Base-by-base conservation (phyloP, 2,329 filamentous ascomycete species). In the Laburnicola sp. region DNA sequence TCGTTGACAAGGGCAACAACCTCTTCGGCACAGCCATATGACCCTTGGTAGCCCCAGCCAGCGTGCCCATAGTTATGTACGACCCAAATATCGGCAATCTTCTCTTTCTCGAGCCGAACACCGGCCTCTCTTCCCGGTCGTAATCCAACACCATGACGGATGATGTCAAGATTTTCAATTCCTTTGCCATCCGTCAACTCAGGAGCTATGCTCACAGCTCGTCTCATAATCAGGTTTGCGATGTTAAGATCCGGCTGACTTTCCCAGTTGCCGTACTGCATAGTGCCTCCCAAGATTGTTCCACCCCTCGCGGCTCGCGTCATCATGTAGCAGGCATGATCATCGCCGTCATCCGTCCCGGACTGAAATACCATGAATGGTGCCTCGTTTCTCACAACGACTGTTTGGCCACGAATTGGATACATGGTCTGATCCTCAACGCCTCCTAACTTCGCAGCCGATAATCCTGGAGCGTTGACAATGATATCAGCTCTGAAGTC, bases 391-490 rank as follows among this genome's bases (percentile, higher is more conserved):
- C 90, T 79, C 25, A 96, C 90, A 1, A 96, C 70, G 0, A 95
- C 88, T 10, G 88, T 84, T 74, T 97, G 92, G 2, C 91, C 93
- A 2, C 93, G 83, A 0, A 82, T 85, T 0, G 93, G 92, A 45
- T 84, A 79, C 58, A 97, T 80, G 3, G 80, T 82, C 50, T 75
- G 70, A 66, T 97, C 93, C 70, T 82, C 77, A 0, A 97, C 91
- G 28, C 93, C 93, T 8, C 89, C 91, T 1, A 97, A 82, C 49
- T 81, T 85, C 39, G 80, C 80, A 0, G 91, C 85, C 4, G 86
- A 81, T 3, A 97, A 76, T 0, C 91, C 93, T 0, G 91, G 92
- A 59, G 89, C 88, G 69, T 97, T 97, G 62, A 97, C 76, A 2
- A 96, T 76, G 2, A 96, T 71, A 62, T 89, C 83, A 2, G 85